These are phyloP conservation scores for Hirschioporus abietinus DNA, from an alignment of 768 basidiomycete genomes.

Conservation along the genomic window DNA sequence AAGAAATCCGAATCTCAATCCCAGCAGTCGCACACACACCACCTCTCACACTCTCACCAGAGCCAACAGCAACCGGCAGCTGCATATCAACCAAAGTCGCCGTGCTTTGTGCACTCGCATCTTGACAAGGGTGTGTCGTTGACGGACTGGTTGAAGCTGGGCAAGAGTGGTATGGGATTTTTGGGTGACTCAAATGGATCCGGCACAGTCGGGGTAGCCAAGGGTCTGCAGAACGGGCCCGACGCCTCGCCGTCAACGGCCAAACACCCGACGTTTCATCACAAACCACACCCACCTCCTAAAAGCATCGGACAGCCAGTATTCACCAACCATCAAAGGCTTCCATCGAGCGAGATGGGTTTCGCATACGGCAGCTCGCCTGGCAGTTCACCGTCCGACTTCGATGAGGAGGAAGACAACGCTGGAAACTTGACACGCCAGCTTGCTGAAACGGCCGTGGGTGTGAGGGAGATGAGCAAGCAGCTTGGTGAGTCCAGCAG, in stretches of 20 bases:
- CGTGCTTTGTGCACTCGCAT: constrained; percentile 91
- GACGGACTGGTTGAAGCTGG: constrained; percentile 59
- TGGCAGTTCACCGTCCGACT: constrained; percentile 24
- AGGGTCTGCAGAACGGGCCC: constrained; percentile 34
- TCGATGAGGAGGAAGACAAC: constrained; percentile 62
- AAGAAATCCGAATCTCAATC: constrained; percentile 4
- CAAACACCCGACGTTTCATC: constrained; percentile 14
- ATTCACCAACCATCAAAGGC: background rate
- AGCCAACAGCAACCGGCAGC: constrained; percentile 19
- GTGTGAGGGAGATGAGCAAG: constrained; percentile 98
- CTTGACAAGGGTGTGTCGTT: constrained; percentile 79
- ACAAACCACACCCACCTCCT: constrained; percentile 4
- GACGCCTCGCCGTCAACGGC: constrained; percentile 6
- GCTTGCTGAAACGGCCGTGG: constrained; percentile 93
- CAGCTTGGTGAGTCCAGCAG: constrained; percentile 67
- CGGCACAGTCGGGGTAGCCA: constrained; percentile 35
- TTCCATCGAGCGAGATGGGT: constrained; percentile 3
- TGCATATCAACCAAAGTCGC: constrained; percentile 44
- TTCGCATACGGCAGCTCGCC: constrained; percentile 15
- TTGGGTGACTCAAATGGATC: constrained; percentile 4
- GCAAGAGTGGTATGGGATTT: constrained; percentile 32
- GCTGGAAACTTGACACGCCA: constrained; percentile 81
- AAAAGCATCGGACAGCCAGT: background rate
- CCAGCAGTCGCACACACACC: background rate
- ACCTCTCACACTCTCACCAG: constrained; percentile 14